phyloP scores from a whole-genome alignment of 2,329 filamentous ascomycete species.

The Hypoxylon sp. region DNA sequence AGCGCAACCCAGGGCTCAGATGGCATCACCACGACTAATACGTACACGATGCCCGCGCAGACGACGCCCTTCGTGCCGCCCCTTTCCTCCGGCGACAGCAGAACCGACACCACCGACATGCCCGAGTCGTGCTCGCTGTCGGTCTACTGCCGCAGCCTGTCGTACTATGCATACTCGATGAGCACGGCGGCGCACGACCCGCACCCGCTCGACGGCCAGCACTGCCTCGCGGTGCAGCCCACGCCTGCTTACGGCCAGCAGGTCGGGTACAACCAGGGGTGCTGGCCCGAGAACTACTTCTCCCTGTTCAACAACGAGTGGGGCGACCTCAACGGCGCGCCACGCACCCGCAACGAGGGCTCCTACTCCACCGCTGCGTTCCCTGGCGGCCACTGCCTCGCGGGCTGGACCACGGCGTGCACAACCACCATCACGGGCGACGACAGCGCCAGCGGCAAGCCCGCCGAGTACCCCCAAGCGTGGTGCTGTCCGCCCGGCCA shows the following conservation, averaged over 20 bases:
- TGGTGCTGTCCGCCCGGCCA: constrained; percentile 43
- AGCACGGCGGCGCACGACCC: constrained; percentile 16
- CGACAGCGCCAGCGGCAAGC: not conserved
- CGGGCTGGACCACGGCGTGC: constrained; percentile 42
- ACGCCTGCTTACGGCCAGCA: not conserved
- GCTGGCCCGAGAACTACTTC: constrained; percentile 41
- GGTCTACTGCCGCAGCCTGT: constrained; percentile 36
- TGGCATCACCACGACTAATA: constrained; percentile 12
- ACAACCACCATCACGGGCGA: constrained; percentile 36
- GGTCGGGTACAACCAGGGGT: constrained; percentile 30
- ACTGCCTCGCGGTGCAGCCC: constrained; percentile 35
- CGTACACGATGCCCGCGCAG: constrained; percentile 28
- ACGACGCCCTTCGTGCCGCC: constrained; percentile 37
- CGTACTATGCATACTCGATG: constrained; percentile 19
- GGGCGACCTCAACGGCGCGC: constrained; percentile 26
- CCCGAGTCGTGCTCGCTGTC: constrained; percentile 36
- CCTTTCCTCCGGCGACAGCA: not conserved
- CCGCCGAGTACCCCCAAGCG: constrained; percentile 25
- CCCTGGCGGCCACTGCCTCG: constrained; percentile 29
- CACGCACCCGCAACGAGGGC: constrained; percentile 9
- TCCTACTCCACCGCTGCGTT: constrained; percentile 28
- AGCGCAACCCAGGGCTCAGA: constrained; percentile 19
- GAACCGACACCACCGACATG: constrained; percentile 18
- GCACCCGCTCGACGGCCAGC: constrained; percentile 34
- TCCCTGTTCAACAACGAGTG: constrained; percentile 36